Conservation (phyloP, 2,329 filamentous ascomycete species). For the Talaromyces amestolkiae region DNA sequence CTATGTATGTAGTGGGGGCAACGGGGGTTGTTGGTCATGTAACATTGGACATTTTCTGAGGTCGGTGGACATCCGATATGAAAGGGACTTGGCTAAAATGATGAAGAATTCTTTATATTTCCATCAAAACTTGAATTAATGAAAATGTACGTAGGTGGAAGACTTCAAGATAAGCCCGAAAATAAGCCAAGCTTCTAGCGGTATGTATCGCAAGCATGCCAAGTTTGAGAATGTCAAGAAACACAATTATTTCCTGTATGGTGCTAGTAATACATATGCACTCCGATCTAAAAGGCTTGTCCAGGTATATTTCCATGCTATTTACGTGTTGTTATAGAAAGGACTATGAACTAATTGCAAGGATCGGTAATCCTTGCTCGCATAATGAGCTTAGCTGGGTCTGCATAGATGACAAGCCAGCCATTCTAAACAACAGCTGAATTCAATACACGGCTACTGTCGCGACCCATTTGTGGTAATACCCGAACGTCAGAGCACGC, state of each 20-base stretch:
- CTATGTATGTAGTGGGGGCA: not conserved
- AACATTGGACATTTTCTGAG: not conserved
- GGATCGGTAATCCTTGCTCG: not conserved
- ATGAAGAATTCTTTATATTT: not conserved
- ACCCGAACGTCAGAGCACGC: not conserved
- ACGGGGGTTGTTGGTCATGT: not conserved
- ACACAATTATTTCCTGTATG: not conserved
- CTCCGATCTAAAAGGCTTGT: not conserved
- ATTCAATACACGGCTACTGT: not conserved
- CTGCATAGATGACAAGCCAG: not conserved
- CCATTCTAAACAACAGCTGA: not conserved
- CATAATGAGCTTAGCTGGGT: not conserved
- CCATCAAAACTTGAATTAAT: not conserved
- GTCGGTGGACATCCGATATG: not conserved
- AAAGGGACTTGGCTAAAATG: not conserved
- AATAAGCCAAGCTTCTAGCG: not conserved
- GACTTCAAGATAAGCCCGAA: not conserved
- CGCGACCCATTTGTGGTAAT: not conserved
- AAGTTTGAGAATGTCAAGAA: not conserved
- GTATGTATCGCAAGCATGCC: not conserved
- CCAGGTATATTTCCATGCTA: not conserved
- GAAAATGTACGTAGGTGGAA: not conserved
- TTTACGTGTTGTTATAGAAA: not conserved
- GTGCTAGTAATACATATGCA: not conserved
- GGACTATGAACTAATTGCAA: not conserved